Conservation (phyloP, 441 rosid genomes). For the Euphorbia schlechtendalii region DNA sequence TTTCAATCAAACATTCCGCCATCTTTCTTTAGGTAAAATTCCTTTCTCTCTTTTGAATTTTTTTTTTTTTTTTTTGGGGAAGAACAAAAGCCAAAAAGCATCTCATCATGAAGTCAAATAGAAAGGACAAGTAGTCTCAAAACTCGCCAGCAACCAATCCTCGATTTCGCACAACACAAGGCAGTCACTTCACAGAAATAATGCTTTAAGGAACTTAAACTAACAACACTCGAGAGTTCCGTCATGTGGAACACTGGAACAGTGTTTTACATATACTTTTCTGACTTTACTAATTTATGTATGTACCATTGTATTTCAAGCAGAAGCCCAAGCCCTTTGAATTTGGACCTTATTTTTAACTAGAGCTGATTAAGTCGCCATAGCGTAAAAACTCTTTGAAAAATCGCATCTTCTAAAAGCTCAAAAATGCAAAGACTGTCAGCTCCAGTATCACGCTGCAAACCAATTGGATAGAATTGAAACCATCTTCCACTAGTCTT, state of each 20-base stretch:
- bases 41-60: conserved; percentile 9
- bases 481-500: conserved; percentile 14
- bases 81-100: too few relatives aligned
- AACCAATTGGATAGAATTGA: conserved; percentile 13
- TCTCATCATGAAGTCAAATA: conserved; percentile 15
- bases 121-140: conserved; percentile 16
- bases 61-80: conserved; percentile 24
- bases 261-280: conserved; percentile 17
- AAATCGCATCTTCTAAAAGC: conserved; percentile 3
- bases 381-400: conserved; percentile 8
- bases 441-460: conserved; percentile 1
- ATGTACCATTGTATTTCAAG: conserved; percentile 15
- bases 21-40: too few relatives aligned
- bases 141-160: conserved; percentile 4
- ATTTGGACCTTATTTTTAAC: conserved; percentile 13
- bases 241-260: conserved; percentile 6
- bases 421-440: conserved; percentile 14
- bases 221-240: conserved; percentile 14
- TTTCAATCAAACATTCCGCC: conserved; percentile 17
- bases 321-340: conserved; percentile 8
- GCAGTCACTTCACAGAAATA: too few relatives aligned
- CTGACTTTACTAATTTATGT: conserved; percentile 15
- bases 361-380: conserved; percentile 13
- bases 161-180: conserved; percentile 20
- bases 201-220: conserved; percentile 26